Conservation (phyloP, 2,329 filamentous ascomycete genomes). For the Dothiorella sarmentorum region DNA sequence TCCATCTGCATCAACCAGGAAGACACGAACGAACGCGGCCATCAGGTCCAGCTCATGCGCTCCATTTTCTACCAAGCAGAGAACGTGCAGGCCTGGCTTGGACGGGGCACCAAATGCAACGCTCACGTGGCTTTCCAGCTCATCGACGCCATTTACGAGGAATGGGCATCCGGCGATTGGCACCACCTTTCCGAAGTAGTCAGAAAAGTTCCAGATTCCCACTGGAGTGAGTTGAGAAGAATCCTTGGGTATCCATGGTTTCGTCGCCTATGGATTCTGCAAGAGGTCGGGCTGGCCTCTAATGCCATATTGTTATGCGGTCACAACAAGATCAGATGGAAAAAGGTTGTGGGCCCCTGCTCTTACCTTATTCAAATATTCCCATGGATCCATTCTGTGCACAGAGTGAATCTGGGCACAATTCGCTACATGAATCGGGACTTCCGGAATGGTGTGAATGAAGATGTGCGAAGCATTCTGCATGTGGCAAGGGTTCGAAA, state of each 20-base stretch:
- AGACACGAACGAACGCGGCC: conserved; percentile 12
- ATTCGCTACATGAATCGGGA: too few relatives aligned
- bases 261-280: background rate
- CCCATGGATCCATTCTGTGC: too few relatives aligned
- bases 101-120: background rate
- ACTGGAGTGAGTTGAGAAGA: background rate
- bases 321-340: background rate
- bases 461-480: too few relatives aligned
- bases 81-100: conserved; percentile 9
- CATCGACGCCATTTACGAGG: background rate
- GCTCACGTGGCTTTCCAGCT: background rate
- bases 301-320: background rate
- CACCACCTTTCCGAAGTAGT: too few relatives aligned
- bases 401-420: too few relatives aligned
- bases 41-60: conserved; percentile 19
- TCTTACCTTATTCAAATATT: too few relatives aligned
- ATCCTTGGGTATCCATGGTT: background rate
- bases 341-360: too few relatives aligned
- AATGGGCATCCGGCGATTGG: background rate
- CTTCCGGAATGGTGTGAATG: too few relatives aligned
- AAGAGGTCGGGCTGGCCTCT: background rate
- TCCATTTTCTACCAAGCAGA: conserved; percentile 9
- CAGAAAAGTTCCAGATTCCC: background rate
- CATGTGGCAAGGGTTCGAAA: too few relatives aligned
- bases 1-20: conserved; percentile 19